Conservation (phyloP, 768 basidiomycete genomes). For the Sporobolomyces phaffii region DNA sequence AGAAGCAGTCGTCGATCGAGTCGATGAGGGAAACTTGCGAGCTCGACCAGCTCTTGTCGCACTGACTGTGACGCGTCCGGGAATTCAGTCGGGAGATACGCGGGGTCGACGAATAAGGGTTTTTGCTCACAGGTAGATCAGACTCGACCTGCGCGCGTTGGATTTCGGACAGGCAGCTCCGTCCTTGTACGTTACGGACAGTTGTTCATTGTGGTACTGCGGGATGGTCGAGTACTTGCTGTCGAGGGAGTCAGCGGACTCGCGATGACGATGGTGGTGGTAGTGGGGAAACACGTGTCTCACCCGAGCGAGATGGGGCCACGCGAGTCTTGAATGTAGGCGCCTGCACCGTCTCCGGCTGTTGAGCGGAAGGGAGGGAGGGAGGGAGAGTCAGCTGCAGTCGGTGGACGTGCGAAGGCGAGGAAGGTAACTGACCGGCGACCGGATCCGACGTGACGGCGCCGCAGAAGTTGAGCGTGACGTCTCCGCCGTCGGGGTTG, state of each 20-base stretch:
- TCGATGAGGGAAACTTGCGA: slow-evolving; percentile 16
- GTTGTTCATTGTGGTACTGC: slow-evolving; percentile 28
- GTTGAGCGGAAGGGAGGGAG: background rate
- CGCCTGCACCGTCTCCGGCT: slow-evolving; percentile 26
- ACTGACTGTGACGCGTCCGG: background rate
- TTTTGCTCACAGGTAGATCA: slow-evolving; percentile 34
- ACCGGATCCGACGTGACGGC: background rate
- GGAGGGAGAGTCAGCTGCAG: background rate
- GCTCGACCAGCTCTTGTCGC: slow-evolving; percentile 25
- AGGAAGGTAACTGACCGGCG: background rate
- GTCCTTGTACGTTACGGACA: slow-evolving; percentile 30
- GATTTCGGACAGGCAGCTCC: slow-evolving; percentile 24
- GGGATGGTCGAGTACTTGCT: slow-evolving; percentile 23
- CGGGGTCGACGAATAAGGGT: background rate
- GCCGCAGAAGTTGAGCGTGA: slow-evolving; percentile 29
- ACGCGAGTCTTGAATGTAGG: slow-evolving; percentile 26
- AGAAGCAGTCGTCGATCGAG: slow-evolving; percentile 32
- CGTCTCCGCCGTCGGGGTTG: slow-evolving; percentile 30
- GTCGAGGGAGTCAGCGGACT: too few species aligned
- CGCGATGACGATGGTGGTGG: too few species aligned
- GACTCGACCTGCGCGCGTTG: slow-evolving; percentile 13
- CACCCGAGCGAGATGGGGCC: slow-evolving; percentile 31
- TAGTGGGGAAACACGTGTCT: background rate
- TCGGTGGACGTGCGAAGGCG: background rate
- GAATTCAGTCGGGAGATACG: background rate